Conservation (phyloP, 352 stramenopile genomes). For the Pythium vanterpoolii region DNA sequence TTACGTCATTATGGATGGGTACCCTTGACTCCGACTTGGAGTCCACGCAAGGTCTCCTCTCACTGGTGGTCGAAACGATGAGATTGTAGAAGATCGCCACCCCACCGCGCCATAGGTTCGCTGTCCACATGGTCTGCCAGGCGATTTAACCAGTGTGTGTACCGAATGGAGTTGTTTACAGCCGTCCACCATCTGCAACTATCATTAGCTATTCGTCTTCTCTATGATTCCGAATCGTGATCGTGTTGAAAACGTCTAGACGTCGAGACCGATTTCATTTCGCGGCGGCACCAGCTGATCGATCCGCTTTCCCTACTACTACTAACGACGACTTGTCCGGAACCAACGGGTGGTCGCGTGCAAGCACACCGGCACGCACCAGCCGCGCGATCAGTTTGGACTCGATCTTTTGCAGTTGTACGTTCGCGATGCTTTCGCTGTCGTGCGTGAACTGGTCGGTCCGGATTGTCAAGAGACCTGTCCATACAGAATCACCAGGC, state of each 20-base stretch:
- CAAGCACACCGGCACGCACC: slow-evolving; percentile 34
- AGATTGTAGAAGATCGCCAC: too few species aligned
- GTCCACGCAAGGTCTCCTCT: too few species aligned
- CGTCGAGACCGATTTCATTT: too few species aligned
- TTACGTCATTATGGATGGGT: not conserved
- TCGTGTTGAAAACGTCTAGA: too few species aligned
- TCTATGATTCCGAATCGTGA: not conserved
- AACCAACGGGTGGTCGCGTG: slow-evolving; percentile 41
- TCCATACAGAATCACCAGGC: not conserved
- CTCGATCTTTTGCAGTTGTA: slow-evolving; percentile 69
- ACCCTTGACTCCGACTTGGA: too few species aligned
- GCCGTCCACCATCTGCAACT: not conserved
- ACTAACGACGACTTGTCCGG: not conserved
- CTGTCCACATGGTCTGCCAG: not conserved
- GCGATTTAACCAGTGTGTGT: not conserved
- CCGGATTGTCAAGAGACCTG: slow-evolving; percentile 95
- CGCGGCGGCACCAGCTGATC: too few species aligned
- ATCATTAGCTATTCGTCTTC: not conserved
- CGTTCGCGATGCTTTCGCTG: slow-evolving; percentile 64
- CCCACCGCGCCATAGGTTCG: too few species aligned
- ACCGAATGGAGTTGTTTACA: not conserved
- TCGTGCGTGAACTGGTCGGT: slow-evolving; percentile 80
- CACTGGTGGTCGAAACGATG: too few species aligned
- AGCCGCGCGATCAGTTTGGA: slow-evolving; percentile 52
- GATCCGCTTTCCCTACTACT: not conserved